A percentile compares a stretch with the other conserved stretches of the same genome.
These are phyloP conservation scores for Russula abietina DNA, from an alignment of 768 basidiomycete genomes.

Conservation along the genomic window DNA sequence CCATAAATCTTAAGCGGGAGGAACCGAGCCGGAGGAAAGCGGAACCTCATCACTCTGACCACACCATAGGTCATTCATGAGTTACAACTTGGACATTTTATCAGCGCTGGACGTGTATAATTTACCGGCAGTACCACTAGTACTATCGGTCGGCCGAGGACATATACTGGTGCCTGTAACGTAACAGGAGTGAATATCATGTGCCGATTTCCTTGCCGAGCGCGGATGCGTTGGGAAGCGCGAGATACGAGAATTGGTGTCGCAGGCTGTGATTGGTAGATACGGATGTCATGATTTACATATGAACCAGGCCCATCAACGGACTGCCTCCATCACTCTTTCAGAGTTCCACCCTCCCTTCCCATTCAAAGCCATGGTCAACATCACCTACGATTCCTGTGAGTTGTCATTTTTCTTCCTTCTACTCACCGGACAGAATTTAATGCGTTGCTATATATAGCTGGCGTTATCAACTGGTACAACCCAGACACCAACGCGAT, in stretches of 20 bases:
- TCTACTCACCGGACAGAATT: background rate
- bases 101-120: background rate
- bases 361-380: constrained; percentile 26
- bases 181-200: background rate
- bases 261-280: constrained; percentile 17
- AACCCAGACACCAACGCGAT: constrained; percentile 25
- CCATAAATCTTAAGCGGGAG: too few species aligned
- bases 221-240: background rate
- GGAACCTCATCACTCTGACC: background rate
- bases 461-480: constrained; percentile 36
- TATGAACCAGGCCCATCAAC: constrained; percentile 1
- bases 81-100: background rate
- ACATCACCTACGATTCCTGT: constrained; percentile 29
- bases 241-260: background rate
- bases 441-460: constrained; percentile 29
- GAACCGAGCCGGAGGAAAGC: background rate
- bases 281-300: constrained; percentile 5
- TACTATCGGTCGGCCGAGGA: constrained; percentile 1
- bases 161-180: background rate
- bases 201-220: background rate
- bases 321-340: background rate
- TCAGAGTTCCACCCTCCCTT: background rate
- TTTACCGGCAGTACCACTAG: background rate
- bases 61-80: background rate
- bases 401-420: background rate